These are phyloP conservation scores for Ramalina intermedia DNA, from an alignment of 495 filamentous ascomycete genomes.

Conservation along the genomic window DNA sequence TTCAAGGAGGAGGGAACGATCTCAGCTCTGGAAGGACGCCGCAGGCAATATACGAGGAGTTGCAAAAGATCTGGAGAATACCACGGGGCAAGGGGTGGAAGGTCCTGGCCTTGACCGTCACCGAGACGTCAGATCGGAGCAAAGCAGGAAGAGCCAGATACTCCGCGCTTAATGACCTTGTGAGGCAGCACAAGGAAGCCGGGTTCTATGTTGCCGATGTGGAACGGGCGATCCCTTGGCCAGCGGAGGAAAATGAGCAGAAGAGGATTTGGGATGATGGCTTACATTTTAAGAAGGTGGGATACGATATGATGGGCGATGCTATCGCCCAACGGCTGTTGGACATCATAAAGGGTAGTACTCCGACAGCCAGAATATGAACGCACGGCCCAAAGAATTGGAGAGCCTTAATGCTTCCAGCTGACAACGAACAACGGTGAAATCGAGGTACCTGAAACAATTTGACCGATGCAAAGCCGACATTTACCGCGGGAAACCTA, in stretches of 20 bases:
- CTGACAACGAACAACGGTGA: too few species aligned
- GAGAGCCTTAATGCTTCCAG: too few species aligned
- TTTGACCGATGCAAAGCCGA: too few species aligned
- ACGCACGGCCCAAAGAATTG: too few species aligned
- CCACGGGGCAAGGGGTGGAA: constrained; percentile 31
- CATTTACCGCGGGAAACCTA: too few species aligned
- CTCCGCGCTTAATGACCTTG: constrained; percentile 34
- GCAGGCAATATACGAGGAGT: constrained; percentile 24
- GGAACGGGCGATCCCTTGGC: constrained; percentile 34
- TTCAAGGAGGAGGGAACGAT: constrained; percentile 48
- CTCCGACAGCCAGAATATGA: too few species aligned
- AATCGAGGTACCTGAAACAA: too few species aligned
- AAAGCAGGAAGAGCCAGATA: constrained; percentile 14
- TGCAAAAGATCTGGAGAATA: constrained; percentile 32
- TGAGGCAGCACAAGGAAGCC: constrained; percentile 29
- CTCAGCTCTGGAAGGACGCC: constrained; percentile 22
- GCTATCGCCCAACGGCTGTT: constrained; percentile 33
- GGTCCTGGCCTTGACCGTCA: constrained; percentile 46
- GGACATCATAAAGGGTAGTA: background rate
- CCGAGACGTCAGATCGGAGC: constrained; percentile 28
- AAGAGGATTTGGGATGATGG: constrained; percentile 46
- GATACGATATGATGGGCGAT: constrained; percentile 45
- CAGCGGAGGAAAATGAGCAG: constrained; percentile 23
- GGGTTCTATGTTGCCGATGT: constrained; percentile 42
- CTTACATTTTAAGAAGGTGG: constrained; percentile 41